Conservation (phyloP, 2,329 filamentous ascomycete species). For the Setomelanomma holmii region DNA sequence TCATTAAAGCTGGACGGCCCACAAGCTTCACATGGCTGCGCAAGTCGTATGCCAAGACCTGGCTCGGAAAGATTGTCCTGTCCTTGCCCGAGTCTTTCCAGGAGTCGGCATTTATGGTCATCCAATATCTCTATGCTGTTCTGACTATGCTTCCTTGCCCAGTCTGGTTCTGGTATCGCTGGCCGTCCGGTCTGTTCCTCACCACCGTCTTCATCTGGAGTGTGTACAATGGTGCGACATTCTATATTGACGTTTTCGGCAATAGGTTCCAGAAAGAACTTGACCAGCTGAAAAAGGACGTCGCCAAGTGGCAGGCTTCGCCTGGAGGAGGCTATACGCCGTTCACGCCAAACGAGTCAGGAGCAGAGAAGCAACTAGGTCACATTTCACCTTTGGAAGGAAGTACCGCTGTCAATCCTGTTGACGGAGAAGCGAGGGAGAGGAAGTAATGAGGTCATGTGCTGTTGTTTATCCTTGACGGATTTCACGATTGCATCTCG, state of each 20-base stretch:
- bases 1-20: slow-evolving; percentile 93
- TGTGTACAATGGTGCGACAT: slow-evolving; percentile 95
- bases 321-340: slow-evolving; percentile 35
- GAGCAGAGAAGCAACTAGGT: slow-evolving; percentile 33
- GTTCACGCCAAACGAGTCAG: slow-evolving; percentile 30
- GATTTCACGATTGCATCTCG: background rate
- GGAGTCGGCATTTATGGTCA: slow-evolving; percentile 92
- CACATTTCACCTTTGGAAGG: slow-evolving; percentile 41
- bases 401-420: slow-evolving; percentile 29
- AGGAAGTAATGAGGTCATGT: slow-evolving; percentile 10
- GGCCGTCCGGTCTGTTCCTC: slow-evolving; percentile 79
- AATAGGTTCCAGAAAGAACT: slow-evolving; percentile 96
- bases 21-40: slow-evolving; percentile 98
- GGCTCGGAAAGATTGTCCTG: slow-evolving; percentile 86
- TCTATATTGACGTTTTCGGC: slow-evolving; percentile 97
- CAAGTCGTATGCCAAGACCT: slow-evolving; percentile 85
- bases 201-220: slow-evolving; percentile 89
- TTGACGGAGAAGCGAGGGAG: slow-evolving; percentile 26
- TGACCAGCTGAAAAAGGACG: slow-evolving; percentile 85
- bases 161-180: slow-evolving; percentile 90
- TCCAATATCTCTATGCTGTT: slow-evolving; percentile 90
- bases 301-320: slow-evolving; percentile 79
- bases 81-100: slow-evolving; percentile 77
- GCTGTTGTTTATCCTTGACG: background rate
- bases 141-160: slow-evolving; percentile 94